Conservation (phyloP, 495 filamentous ascomycete genomes). For the Amniculicola lignicola region DNA sequence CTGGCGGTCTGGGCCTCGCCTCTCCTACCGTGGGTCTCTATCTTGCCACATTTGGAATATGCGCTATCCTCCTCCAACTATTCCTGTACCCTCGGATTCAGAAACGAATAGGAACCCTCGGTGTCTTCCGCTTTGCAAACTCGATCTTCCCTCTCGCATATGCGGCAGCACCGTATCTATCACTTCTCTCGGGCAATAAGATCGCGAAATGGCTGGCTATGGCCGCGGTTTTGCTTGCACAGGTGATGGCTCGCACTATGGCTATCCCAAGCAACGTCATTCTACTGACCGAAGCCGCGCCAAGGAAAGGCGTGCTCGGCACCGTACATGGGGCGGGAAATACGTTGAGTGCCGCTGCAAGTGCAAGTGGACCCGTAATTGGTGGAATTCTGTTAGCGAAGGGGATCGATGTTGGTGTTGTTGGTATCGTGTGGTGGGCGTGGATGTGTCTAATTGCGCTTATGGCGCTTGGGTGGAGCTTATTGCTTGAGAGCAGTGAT, state of each 20-base stretch:
- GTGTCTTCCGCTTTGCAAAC: slow-evolving; percentile 60
- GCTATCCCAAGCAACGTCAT: slow-evolving; percentile 63
- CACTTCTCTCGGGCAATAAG: slow-evolving; percentile 59
- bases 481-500: slow-evolving; percentile 62
- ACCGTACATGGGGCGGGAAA: slow-evolving; percentile 64
- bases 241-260: slow-evolving; percentile 66
- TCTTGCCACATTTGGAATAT: slow-evolving; percentile 72
- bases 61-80: slow-evolving; percentile 76
- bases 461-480: slow-evolving; percentile 56
- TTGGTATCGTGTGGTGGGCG: slow-evolving; percentile 65
- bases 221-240: slow-evolving; percentile 56
- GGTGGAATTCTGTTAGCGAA: slow-evolving; percentile 59
- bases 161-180: slow-evolving; percentile 68
- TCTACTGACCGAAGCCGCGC: slow-evolving; percentile 60
- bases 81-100: slow-evolving; percentile 70
- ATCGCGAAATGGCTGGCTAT: slow-evolving; percentile 58
- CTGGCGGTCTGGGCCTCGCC: slow-evolving; percentile 69
- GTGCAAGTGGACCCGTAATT: slow-evolving; percentile 59
- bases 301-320: slow-evolving; percentile 53
- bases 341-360: slow-evolving; percentile 54
- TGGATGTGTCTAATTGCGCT: slow-evolving; percentile 56
- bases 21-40: slow-evolving; percentile 71
- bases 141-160: slow-evolving; percentile 68
- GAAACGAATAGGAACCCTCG: slow-evolving; percentile 64
- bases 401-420: slow-evolving; percentile 57